phyloP scores from a whole-genome alignment of 2,329 filamentous ascomycete genomes.

The Talaromyces sp. region DNA sequence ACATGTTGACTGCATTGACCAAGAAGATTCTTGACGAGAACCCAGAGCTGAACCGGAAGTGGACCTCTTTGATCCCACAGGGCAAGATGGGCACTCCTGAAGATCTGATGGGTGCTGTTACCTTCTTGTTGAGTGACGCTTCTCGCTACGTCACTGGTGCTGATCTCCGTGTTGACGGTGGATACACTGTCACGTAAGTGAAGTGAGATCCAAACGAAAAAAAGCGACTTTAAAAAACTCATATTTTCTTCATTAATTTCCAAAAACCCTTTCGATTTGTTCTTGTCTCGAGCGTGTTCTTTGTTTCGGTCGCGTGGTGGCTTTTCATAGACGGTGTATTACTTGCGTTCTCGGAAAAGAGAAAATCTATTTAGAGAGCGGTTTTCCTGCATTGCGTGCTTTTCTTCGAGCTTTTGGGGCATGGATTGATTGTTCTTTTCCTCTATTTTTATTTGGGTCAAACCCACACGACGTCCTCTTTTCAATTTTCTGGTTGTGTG shows the following conservation, averaged over 20 bases:
- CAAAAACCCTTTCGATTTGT: background rate
- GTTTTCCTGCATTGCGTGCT: background rate
- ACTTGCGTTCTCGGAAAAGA: background rate
- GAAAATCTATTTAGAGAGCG: background rate
- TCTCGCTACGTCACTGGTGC: slow-evolving; percentile 68
- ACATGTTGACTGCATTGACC: slow-evolving; percentile 91
- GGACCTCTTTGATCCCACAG: slow-evolving; percentile 86
- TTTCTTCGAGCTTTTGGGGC: background rate
- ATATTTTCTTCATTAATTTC: slow-evolving; percentile 9
- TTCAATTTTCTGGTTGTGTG: background rate
- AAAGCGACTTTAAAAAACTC: background rate
- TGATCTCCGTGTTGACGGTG: slow-evolving; percentile 76
- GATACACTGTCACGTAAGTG: slow-evolving; percentile 72
- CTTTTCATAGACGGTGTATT: slow-evolving; percentile 2
- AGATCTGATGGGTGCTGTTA: slow-evolving; percentile 89
- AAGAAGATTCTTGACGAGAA: slow-evolving; percentile 93
- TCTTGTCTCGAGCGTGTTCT: background rate
- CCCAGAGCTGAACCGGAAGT: slow-evolving; percentile 80
- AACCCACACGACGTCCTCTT: background rate
- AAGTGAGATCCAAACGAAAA: background rate
- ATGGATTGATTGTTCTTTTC: slow-evolving; percentile 5
- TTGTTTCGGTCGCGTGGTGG: background rate
- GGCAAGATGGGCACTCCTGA: slow-evolving; percentile 90
- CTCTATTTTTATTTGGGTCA: background rate
- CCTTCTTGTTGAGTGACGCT: slow-evolving; percentile 77